Evolutionary conservation across 495 filamentous ascomycete species (phyloP), one percentile per base, ranked within the genome.

Genomic region (Glutinoglossum americanum): DNA sequence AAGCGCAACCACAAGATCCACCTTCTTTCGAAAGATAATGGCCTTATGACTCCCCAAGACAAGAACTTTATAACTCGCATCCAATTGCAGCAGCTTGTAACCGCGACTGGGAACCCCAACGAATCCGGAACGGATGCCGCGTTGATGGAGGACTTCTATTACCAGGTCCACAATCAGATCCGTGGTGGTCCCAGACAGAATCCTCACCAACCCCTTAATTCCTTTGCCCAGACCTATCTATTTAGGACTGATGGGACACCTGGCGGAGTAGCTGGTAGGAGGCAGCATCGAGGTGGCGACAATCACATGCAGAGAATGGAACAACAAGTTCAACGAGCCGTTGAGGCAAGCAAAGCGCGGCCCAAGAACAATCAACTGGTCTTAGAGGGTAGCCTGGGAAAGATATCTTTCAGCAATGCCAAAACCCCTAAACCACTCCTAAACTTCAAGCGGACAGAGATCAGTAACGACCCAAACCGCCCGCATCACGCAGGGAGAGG

Each of bases 51-150:
- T 21, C 93, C 93, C 1, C 88, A 94, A 65, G 92, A 99, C 69
- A 99, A 99, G 75, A 99, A 96, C 64, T 99, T 96, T 66, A 92
- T 99, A 59, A 96, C 93, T 10, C 80, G 93, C 15, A 97, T 99
- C 55, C 92, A 99, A 65, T 75, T 99, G 41, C 93, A 97, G 67
- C 93, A 97, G 64, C 77, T 99, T 27, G 86, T 99, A 48, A 80
- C 89, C 5, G 87, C 88, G 33, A 90, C 89, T 48, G 89, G 89
- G 11, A 88, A 87, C 64, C 76, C 87, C 8, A 85, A 80, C 57
- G 87, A 92, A 60, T 73, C 80, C 28, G 82, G 87, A 44, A 80
- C 81, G 0, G 89, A 94, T 62, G 80, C 85, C 56, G 80, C 84
- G 7, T 69, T 94, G 21, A 72, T 81, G 1, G 92, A 97, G 62